Conservation (phyloP, 805 yeast species). For the Clavispora carvajalis region DNA sequence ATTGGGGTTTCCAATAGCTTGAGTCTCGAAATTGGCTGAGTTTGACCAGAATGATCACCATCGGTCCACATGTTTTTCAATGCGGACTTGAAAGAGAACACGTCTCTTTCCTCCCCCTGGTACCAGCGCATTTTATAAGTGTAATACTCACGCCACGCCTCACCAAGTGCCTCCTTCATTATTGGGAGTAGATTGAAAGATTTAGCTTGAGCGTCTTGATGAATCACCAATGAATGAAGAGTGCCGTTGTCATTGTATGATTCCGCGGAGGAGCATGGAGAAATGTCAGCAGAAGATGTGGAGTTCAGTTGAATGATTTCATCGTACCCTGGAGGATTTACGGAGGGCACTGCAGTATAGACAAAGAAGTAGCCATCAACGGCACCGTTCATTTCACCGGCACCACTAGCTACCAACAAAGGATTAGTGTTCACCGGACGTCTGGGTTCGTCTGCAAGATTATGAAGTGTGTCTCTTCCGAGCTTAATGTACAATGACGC, state of each 20-base stretch:
- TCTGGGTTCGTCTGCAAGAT: slow-evolving; percentile 59
- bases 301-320: slow-evolving; percentile 11
- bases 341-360: slow-evolving; percentile 63
- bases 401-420: slow-evolving; percentile 70
- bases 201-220: slow-evolving; percentile 8
- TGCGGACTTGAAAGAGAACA: slow-evolving; percentile 54
- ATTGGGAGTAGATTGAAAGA: slow-evolving; percentile 37
- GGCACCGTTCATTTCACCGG: slow-evolving; percentile 68
- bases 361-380: slow-evolving; percentile 71
- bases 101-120: slow-evolving; percentile 62
- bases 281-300: not conserved
- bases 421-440: slow-evolving; percentile 62
- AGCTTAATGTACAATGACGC: slow-evolving; percentile 61
- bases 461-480: slow-evolving; percentile 52
- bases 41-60: not conserved
- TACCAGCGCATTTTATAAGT: slow-evolving; percentile 54
- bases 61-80: slow-evolving; percentile 50
- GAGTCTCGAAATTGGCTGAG: slow-evolving; percentile 2
- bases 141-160: slow-evolving; percentile 70
- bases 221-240: slow-evolving; percentile 3
- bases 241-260: slow-evolving; percentile 6
- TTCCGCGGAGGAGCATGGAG: slow-evolving; percentile 6
- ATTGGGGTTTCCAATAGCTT: slow-evolving; percentile 20
- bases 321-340: slow-evolving; percentile 56
- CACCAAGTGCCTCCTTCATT: slow-evolving; percentile 53